These are phyloP conservation scores for Colletotrichum kahawae DNA, from an alignment of 2,329 filamentous ascomycete species.

Conservation along the genomic window DNA sequence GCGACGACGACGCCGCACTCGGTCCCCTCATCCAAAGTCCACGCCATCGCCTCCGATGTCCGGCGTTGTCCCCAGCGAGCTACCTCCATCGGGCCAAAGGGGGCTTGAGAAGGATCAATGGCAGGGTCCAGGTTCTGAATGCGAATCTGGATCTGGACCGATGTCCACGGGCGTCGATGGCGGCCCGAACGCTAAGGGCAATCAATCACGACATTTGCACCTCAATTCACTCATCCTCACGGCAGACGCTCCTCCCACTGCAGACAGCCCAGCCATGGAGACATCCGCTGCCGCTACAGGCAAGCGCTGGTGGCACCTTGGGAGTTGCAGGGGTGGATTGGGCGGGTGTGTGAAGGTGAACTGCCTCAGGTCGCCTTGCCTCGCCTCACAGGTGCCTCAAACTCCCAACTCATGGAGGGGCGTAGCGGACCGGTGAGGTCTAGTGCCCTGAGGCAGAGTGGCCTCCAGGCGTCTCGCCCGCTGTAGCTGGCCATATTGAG, in stretches of 20 bases:
- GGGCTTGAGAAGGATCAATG: background rate
- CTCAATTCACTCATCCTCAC: background rate
- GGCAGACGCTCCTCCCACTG: background rate
- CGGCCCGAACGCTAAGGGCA: background rate
- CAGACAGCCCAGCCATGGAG: background rate
- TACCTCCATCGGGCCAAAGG: background rate
- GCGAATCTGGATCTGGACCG: background rate
- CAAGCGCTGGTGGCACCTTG: background rate
- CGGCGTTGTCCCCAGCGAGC: background rate
- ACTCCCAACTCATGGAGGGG: background rate
- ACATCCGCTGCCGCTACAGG: background rate
- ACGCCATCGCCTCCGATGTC: background rate
- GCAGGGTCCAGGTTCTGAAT: background rate
- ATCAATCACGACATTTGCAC: background rate
- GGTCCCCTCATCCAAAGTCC: background rate
- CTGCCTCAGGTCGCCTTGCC: background rate
- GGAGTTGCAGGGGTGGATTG: background rate
- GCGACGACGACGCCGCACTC: background rate
- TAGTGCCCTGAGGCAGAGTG: background rate
- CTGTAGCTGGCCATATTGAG: background rate
- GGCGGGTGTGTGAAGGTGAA: background rate
- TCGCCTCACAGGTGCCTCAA: background rate
- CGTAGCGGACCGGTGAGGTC: background rate
- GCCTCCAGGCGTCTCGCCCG: constrained; percentile 2
- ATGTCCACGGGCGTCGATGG: background rate